Base-by-base conservation (phyloP, 2,329 filamentous ascomycete genomes). In the Pseudocercospora ulei region DNA sequence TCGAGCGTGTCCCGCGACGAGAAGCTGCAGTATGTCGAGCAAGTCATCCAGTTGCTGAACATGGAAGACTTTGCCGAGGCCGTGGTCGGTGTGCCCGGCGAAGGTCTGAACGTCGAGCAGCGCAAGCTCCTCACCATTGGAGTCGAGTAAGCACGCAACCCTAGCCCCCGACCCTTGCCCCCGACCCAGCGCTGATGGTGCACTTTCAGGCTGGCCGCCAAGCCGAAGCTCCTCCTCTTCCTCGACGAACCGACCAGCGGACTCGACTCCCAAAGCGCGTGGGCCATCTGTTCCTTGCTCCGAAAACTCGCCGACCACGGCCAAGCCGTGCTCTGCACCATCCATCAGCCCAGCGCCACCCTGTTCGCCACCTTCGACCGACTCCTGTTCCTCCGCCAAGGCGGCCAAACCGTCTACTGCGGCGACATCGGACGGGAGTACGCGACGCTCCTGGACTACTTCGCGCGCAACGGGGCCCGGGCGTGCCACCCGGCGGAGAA, bases 311-410 rank as follows among this genome's bases (percentile, higher is more conserved):
- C 85, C 53, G 82, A 88, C 61, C 81, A 78, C 47, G 87, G 88
- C 9, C 85, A 92, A 59, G 87, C 88, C 36, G 84, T 95, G 62
- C 76, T 95, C n/a, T 94, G 86, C 66, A 95, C 88, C 0, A 95
- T 95, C 45, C 88, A 96, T 61, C 88, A 96, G 62, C 88, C 88
- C n/a, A 92, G 84, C 8, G 86, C 87, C 20, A 86, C 93, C 72
- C 71, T 95, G 37, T 94, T 95, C 68, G 83, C 94, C 59, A 80
- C 84, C 42, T 95, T 90, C 58, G 83, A 90, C 55, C 75, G 81
- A 42, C 72, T 90, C 5, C 69, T 88, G 18, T 84, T 90, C 66
- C 66, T 90, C 9, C 77, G 78, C 20, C 78, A 74, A 55, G 82
- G 82, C 39, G 83, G 83, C 39, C 73, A 69, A 56, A 85, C 81